Conservation (phyloP, 768 basidiomycete genomes). For the Mycena latifolia region DNA sequence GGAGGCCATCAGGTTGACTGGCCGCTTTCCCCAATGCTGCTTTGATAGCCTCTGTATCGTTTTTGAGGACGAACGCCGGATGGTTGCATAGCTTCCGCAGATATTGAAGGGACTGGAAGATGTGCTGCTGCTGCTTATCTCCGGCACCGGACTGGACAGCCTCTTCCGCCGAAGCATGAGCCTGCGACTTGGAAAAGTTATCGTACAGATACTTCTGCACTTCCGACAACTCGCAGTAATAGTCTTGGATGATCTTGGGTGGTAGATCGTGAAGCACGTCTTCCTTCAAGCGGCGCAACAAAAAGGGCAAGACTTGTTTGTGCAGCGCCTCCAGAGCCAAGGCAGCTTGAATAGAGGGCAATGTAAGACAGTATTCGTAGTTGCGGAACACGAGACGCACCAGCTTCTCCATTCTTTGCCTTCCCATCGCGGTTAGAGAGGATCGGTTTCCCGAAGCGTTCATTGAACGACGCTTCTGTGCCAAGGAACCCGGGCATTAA, state of each 20-base stretch:
- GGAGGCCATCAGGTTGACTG: constrained; percentile 59
- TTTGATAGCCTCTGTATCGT: constrained; percentile 68
- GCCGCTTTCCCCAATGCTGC: constrained; percentile 70
- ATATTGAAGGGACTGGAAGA: constrained; percentile 98
- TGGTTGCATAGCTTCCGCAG: constrained; percentile 98
- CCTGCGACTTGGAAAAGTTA: constrained; percentile 88
- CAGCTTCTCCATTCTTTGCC: constrained; percentile 93
- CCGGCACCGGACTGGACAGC: constrained; percentile 65
- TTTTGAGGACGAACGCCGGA: constrained; percentile 90
- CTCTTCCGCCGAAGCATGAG: constrained; percentile 71
- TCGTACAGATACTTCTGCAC: constrained; percentile 96
- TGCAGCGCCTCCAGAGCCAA: constrained; percentile 95
- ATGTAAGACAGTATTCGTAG: not conserved
- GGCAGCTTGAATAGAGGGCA: constrained; percentile 68
- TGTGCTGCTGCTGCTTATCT: constrained; percentile 80
- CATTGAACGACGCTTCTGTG: constrained; percentile 94
- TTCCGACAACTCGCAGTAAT: constrained; percentile 97
- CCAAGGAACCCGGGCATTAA: constrained; percentile 99
- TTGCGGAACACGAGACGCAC: constrained; percentile 52
- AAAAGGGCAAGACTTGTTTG: constrained; percentile 99
- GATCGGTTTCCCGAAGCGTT: constrained; percentile 96
- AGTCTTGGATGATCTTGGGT: constrained; percentile 99
- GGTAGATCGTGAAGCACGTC: constrained; percentile 96
- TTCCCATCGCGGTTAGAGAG: constrained; percentile 96
- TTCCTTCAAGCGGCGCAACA: constrained; percentile 96